Conservation (phyloP, 2,329 filamentous ascomycete genomes). For the Colletotrichum melonis region DNA sequence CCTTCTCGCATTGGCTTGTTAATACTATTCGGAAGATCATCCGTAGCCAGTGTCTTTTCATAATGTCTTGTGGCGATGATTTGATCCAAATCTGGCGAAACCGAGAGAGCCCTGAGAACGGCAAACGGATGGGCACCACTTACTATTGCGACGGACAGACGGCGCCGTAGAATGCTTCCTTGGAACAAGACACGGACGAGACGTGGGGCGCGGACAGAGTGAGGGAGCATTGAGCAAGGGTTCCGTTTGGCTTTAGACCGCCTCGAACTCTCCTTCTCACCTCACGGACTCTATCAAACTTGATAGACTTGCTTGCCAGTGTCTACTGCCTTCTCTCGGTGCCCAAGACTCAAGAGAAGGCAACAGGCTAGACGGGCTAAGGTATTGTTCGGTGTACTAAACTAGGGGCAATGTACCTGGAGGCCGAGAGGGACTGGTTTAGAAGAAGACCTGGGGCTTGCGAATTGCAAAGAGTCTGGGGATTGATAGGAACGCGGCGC, state of each 20-base stretch:
- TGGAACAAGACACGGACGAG: conserved; percentile 20
- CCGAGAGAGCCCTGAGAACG: background rate
- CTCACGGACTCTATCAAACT: conserved; percentile 29
- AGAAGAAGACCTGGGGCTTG: background rate
- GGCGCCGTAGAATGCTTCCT: conserved; percentile 21
- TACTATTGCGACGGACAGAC: background rate
- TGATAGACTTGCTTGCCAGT: conserved; percentile 10
- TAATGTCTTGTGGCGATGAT: conserved; percentile 15
- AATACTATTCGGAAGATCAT: background rate
- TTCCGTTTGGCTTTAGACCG: conserved; percentile 32
- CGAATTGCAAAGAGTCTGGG: background rate
- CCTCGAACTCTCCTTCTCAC: conserved; percentile 32
- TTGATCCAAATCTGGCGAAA: conserved; percentile 12
- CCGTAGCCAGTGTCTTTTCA: background rate
- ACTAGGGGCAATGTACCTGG: conserved; percentile 11
- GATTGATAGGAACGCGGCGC: background rate
- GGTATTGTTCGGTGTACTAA: conserved; percentile 18
- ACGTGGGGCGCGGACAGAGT: conserved; percentile 12
- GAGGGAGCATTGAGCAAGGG: conserved; percentile 22
- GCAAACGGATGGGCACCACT: background rate
- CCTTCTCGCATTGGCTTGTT: background rate
- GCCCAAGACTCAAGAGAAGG: background rate
- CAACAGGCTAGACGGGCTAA: conserved; percentile 3
- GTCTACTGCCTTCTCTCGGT: background rate
- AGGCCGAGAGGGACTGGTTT: conserved; percentile 1